Base-by-base conservation (phyloP, 176 grass and related monocot genomes). In the Neostapfia colusana region DNA sequence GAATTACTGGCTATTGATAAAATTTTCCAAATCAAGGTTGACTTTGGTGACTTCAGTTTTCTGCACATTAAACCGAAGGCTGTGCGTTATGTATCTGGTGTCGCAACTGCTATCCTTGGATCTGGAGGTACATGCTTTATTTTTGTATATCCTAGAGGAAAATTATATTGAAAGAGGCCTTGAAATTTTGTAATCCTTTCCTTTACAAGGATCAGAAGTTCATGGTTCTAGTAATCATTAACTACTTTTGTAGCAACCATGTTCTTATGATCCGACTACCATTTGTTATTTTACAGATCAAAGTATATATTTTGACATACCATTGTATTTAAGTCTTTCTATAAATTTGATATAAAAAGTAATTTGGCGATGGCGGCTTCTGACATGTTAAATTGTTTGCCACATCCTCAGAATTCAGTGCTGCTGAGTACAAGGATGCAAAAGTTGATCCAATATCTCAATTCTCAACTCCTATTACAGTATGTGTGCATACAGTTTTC, bases 21-120 rank as follows among this genome's bases (percentile, higher is more conserved):
- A 39, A 40, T 43, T 73, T 80, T 21, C 26, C 20, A 73, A 79
- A 84, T 70, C 46, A 89, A 96, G 95, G 91, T 98, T 78, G 95
- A 98, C 60, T 98, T 98, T 90, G 95, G 91, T 51, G 95, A 98
- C 84, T 98, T 98, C 70, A 54, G 46, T 73, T 98, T 94, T 39
- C 50, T 98, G 25, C 84, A 89, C 65, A 90, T 98, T 67, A 92
- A 90, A 81, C 91, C 91, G 9, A 94, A 85, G 85, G 88, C 84
- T 84, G 77, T 94, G 64, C 86, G 65, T 20, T 94, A 92, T 31
- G 89, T 97, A 43, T 97, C 91, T 79, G 95, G 95, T 5, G 89
- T 98, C 68, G 91, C 95, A 68, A 94, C 95, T 18, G 91, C 95
- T 67, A 66, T 89, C 37, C 91, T 98, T 78, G 91, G 95, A 80